Evolutionary conservation across 1,139 yeast genomes (phyloP).

Genomic region (Tardiomyces digboiensis): DNA sequence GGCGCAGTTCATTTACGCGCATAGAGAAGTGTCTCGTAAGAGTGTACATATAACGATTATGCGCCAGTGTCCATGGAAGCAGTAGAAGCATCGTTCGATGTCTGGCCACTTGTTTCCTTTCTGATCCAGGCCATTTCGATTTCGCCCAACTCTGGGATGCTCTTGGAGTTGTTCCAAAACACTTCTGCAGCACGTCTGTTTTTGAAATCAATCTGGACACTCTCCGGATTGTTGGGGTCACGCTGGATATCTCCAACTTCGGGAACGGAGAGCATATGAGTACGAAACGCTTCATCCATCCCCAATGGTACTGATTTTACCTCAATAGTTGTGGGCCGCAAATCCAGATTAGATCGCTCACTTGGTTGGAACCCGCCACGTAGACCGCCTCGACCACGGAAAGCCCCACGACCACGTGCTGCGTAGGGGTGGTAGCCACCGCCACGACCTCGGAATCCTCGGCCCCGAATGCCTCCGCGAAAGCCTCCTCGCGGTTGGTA

Average conservation of each 20-base stretch:
- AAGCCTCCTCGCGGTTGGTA: constrained; percentile 6
- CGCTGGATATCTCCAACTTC: constrained; percentile 3
- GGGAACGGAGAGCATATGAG: constrained; percentile 14
- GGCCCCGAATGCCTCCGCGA: constrained; percentile 14
- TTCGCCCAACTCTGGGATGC: constrained; percentile 23
- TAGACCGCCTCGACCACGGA: constrained; percentile 9
- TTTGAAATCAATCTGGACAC: constrained; percentile 27
- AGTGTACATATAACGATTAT: no score
- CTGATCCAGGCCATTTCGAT: constrained; percentile 25
- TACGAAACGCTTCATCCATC: constrained; percentile 24
- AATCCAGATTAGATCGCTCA: constrained; percentile 25
- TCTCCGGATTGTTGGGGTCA: constrained; percentile 10
- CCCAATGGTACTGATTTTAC: constrained; percentile 23
- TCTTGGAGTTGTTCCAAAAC: constrained; percentile 22
- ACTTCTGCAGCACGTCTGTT: constrained; percentile 34
- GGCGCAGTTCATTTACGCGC: no score
- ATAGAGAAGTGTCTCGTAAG: no score
- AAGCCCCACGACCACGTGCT: constrained; percentile 7
- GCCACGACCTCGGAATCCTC: constrained; percentile 11
- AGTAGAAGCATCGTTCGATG: no score
- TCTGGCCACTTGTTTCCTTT: no score
- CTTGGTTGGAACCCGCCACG: constrained; percentile 11
- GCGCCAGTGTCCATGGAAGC: no score
- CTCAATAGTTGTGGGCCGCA: constrained; percentile 29
- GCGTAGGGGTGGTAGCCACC: constrained; percentile 7